Evolutionary conservation across 2,329 filamentous ascomycete genomes (phyloP), one percentile per base, ranked within the genome.

Genomic region (Gremmenia infestans): DNA sequence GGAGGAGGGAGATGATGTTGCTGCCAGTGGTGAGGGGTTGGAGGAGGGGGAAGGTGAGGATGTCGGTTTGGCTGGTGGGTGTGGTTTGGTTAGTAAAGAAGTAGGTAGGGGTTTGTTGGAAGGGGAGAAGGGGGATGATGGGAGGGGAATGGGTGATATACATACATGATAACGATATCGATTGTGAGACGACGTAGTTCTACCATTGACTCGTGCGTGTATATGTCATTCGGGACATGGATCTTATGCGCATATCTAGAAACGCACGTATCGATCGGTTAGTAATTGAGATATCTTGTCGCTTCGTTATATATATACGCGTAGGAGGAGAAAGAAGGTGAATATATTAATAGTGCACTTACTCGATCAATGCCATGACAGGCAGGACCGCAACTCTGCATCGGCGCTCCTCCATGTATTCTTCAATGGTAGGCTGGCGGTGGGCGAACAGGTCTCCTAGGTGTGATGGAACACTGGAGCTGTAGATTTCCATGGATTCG

Each of bases 361-460:
- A 57, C 51, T 56, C 51, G 11, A 59, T 50, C 35, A 59, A 37
- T 9, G 43, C 50, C 19, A 58, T 51, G 2, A 58, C 48, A 7
- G 56, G 56, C 17, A 42, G 42, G 1, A 59, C 54, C 12, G 52
- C 56, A 12, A 54, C 52, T 12, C 48, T 52, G 5, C 49, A 17
- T 25, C 52, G 15, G 15, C 52, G 36, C 2, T 23, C 45, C 2
- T 42, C 49, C n/a, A 58, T 37, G 15, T 53, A 58, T 32, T 58
- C 48, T 11, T 50, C 42, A 14, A 58, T 15, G 2, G 7, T 17
- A 9, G 56, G 56, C 35, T 4, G 42, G 17, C 22, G 55, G 0
- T 17, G 25, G 5, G 46, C 11, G 12, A 40, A 52, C 8, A 46
- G 39, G 19, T 50, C 46, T 7, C 36, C 37, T 2, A 58, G 50